phyloP scores from a whole-genome alignment of 768 basidiomycete species.

The Mycena leptocephala region DNA sequence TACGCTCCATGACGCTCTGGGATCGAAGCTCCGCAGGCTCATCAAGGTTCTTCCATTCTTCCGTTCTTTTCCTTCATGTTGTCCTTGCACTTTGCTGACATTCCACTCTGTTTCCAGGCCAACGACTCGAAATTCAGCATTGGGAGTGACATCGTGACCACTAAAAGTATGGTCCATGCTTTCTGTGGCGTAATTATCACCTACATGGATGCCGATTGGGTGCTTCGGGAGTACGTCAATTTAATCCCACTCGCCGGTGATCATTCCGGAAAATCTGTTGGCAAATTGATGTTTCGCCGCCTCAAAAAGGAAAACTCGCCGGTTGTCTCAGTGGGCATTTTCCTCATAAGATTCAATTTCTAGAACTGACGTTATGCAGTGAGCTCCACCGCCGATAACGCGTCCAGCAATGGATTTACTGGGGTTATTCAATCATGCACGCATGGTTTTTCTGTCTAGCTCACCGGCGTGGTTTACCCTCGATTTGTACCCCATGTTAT shows the following conservation, averaged over 20 bases:
- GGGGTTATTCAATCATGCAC: not conserved
- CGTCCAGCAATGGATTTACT: not conserved
- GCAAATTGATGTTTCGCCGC: not conserved
- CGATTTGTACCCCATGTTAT: slow-evolving; percentile 29
- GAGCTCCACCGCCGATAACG: no score
- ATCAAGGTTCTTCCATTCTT: no score
- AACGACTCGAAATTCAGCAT: slow-evolving; percentile 2
- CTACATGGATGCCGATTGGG: not conserved
- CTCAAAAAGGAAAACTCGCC: no score
- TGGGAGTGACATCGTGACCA: not conserved
- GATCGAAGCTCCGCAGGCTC: no score
- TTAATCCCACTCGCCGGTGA: not conserved
- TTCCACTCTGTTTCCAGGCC: not conserved
- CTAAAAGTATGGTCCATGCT: not conserved
- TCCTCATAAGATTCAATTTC: no score
- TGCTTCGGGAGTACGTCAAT: not conserved
- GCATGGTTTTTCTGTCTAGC: slow-evolving; percentile 20
- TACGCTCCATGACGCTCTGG: no score
- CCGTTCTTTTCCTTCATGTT: no score
- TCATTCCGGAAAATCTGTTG: not conserved
- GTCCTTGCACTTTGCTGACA: no score
- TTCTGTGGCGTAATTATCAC: not conserved
- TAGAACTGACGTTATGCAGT: no score
- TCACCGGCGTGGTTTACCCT: slow-evolving; percentile 12
- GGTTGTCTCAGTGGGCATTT: no score